Evolutionary conservation across 495 filamentous ascomycete species (phyloP), one percentile per base, ranked within the genome.

Genomic region (Penicillium bovifimosum): DNA sequence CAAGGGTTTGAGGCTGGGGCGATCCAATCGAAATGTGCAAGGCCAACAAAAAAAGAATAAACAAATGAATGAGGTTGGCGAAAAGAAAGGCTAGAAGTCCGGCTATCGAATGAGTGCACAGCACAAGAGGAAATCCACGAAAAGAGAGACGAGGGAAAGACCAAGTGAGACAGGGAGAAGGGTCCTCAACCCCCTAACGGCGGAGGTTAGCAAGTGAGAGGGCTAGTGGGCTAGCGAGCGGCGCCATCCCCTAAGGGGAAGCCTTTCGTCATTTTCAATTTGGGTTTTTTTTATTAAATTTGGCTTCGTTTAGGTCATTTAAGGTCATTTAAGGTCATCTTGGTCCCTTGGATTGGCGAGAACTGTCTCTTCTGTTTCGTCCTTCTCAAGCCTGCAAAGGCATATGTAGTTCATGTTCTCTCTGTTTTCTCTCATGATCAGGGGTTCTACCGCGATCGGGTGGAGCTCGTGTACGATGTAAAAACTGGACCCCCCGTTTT

Each of bases 61-160:
- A 26, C 35, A 32, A 46, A 43, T 17, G 58, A 57, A 51, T 36
- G 54, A n/a, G 45, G 48, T 50, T 54, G 33, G 40, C 17, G 34
- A 52, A 41, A 52, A 5, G 31, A 60, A 34, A 53, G 33, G 40
- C 50, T 28, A 9, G 53, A 31, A 47, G 53, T 53, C 34, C 32
- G 16, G 46, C 42, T 34, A 48, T 52, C 45, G 47, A 47, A 53
- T 34, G 18, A 60, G 62, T 62, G 59, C 59, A 56, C 59, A 63
- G 59, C 59, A 62, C 59, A 42, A 32, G 33, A 41, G 41, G 36
- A 45, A 45, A 16, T 31, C 2, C 31, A 43, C 26, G 38, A 33
- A 53, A 29, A 40, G 27, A 46, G 41, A 41, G 35, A 31, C 20
- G 42, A 53, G 47, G 55, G 48, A 65, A 42, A 54, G 27, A 35